Evolutionary conservation across 2,329 filamentous ascomycete species (phyloP), one percentile per base, ranked within the genome.

Genomic region (Zopfia rhizophila): DNA sequence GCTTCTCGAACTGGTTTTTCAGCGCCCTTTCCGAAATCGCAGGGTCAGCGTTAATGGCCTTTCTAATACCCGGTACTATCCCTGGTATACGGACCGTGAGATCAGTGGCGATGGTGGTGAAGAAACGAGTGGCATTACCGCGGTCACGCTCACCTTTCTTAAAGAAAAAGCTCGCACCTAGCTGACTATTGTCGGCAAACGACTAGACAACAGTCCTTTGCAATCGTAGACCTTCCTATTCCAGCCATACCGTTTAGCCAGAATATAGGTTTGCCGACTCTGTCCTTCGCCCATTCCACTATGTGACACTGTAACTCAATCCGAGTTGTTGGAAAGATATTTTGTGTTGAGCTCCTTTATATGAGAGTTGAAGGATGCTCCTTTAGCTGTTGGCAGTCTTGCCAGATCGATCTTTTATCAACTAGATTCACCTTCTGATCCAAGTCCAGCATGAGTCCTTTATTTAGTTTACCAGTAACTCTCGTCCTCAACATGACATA

Each of bases 161-260:
- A 38, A 56, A 56, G 45, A 56, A 55, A 31, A 56, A 56, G 43
- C 41, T 52, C 14, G 44, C 53, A 2, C 47, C 51, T 5, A 54
- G 35, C 6, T 17, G 12, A 2, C 14, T 16, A 16, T 48, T 2
- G 4, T 45, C 38, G 37, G 19, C 29, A 19, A 41, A 49, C 8
- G 17, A 13, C 4, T 35, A 35, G 3, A 63, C 61, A 2, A 69
- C 35, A 23, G 51, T 54, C 10, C 51, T 38, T 25, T 10, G 43
- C 28, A 21, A 54, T 45, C 10, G 51, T 54, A 3, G 51, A 54
- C 22, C 51, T 53, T 3, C 49, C 45, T 5, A 56, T 65, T 5
- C 64, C 60, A 12, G 63, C 62, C 39, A 51, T 55, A 3, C 62
- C 61, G 11, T 35, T 47, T 23, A 54, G 38, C 51, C 51, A 54